Conservation (phyloP, 345 rosid species). For the Heritiera littoralis region DNA sequence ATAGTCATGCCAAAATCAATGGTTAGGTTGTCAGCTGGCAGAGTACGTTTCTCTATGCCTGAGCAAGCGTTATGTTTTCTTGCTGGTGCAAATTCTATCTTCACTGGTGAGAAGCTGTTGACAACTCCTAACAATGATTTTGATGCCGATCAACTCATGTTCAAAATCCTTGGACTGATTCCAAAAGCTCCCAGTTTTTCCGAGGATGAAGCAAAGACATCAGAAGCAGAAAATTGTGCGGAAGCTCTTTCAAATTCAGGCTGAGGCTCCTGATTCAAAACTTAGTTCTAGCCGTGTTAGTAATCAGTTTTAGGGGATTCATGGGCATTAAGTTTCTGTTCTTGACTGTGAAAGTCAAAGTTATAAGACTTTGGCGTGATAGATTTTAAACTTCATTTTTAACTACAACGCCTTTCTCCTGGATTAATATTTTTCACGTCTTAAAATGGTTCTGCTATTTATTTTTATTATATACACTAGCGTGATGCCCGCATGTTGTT, state of each 20-base stretch:
- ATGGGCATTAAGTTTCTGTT: too few species aligned
- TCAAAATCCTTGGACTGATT: slow-evolving; percentile 79
- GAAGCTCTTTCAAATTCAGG: slow-evolving; percentile 53
- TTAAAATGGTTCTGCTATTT: too few species aligned
- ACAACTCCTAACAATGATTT: slow-evolving; percentile 94
- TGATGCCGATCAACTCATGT: slow-evolving; percentile 89
- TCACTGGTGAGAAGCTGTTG: slow-evolving; percentile 92
- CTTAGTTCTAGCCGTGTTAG: not conserved
- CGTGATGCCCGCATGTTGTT: too few species aligned
- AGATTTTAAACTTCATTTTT: too few species aligned
- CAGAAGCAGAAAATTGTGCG: slow-evolving; percentile 44
- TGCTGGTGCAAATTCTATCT: slow-evolving; percentile 97
- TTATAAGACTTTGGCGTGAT: too few species aligned
- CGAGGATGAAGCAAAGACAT: slow-evolving; percentile 41
- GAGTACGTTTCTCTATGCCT: slow-evolving; percentile 84
- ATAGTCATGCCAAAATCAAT: slow-evolving; percentile 99
- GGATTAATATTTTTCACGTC: too few species aligned
- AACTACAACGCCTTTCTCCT: too few species aligned
- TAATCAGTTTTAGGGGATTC: too few species aligned
- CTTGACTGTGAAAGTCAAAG: too few species aligned
- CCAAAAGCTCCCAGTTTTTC: slow-evolving; percentile 77
- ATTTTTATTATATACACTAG: too few species aligned
- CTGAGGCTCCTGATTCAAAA: slow-evolving; percentile 23
- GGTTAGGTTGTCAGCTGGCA: slow-evolving; percentile 97
- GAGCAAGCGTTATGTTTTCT: slow-evolving; percentile 95